Conservation (phyloP, 768 basidiomycete genomes). For the Tylopilus balloui region DNA sequence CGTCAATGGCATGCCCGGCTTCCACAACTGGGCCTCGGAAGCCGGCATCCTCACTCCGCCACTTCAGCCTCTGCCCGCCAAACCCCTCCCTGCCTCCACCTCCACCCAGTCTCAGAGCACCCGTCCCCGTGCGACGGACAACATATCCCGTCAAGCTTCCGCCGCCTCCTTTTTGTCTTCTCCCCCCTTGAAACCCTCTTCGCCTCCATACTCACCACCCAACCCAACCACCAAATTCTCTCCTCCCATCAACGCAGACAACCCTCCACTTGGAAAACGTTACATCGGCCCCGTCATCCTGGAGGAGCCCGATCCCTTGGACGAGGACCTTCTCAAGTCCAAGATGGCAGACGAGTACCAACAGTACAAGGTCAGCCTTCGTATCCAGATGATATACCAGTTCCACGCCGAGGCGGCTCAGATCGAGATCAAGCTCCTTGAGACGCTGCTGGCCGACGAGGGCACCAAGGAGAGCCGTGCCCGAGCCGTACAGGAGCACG, state of each 20-base stretch:
- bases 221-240: constrained; percentile 23
- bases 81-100: not conserved
- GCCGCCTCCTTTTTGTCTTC: constrained; percentile 22
- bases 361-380: constrained; percentile 28
- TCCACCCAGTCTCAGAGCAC: constrained; percentile 11
- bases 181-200: constrained; percentile 17
- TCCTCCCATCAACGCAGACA: constrained; percentile 20
- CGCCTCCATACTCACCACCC: constrained; percentile 29
- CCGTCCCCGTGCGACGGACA: constrained; percentile 28
- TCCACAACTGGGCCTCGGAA: constrained; percentile 33
- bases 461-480: constrained; percentile 31
- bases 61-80: constrained; percentile 10
- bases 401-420: constrained; percentile 30
- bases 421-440: constrained; percentile 30
- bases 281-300: constrained; percentile 30
- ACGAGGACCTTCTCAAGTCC: constrained; percentile 27
- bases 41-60: constrained; percentile 23
- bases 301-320: constrained; percentile 28
- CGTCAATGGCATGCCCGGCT: constrained; percentile 15
- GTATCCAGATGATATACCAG: constrained; percentile 33
- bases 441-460: constrained; percentile 21
- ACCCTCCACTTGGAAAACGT: constrained; percentile 26
- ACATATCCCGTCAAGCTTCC: constrained; percentile 29
- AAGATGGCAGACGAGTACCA: constrained; percentile 33
- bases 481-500: constrained; percentile 30